phyloP scores from a whole-genome alignment of 495 filamentous ascomycete species.

The Tuber microsphaerosporum region DNA sequence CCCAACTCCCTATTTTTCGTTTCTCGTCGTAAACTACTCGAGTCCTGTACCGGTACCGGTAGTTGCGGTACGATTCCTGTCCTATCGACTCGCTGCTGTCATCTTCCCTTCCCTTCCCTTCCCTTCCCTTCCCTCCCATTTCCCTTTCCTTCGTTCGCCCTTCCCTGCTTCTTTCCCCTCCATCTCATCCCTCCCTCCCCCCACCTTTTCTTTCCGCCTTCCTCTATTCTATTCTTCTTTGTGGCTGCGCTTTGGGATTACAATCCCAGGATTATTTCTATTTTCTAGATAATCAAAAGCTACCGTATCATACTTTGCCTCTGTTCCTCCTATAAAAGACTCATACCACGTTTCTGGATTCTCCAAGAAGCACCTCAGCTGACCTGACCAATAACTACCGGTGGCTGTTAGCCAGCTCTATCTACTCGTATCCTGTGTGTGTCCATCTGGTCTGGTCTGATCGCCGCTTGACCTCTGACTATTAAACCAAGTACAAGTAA shows the following conservation, averaged over 20 bases:
- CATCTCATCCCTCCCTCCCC: background rate
- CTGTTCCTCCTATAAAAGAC: background rate
- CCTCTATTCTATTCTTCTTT: background rate
- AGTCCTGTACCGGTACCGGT: too few relatives aligned
- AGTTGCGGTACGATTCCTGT: background rate
- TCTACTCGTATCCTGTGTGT: background rate
- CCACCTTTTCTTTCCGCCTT: background rate
- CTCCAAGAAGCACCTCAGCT: background rate
- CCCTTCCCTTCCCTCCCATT: background rate
- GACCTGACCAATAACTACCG: background rate
- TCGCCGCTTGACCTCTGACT: background rate
- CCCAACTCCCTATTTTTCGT: background rate
- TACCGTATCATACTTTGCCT: background rate
- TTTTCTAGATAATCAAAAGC: background rate
- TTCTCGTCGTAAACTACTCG: background rate
- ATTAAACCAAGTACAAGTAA: slow-evolving; percentile 5
- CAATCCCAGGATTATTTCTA: background rate
- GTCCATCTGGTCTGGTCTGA: background rate
- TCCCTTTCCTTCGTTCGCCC: background rate
- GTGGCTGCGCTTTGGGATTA: background rate
- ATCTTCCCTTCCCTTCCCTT: background rate
- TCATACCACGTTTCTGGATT: background rate
- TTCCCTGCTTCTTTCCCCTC: background rate
- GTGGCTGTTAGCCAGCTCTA: background rate
- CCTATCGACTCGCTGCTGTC: background rate